Base-by-base conservation (phyloP, 1,284 basidiomycete genomes). In the Boletellus deceptivus region DNA sequence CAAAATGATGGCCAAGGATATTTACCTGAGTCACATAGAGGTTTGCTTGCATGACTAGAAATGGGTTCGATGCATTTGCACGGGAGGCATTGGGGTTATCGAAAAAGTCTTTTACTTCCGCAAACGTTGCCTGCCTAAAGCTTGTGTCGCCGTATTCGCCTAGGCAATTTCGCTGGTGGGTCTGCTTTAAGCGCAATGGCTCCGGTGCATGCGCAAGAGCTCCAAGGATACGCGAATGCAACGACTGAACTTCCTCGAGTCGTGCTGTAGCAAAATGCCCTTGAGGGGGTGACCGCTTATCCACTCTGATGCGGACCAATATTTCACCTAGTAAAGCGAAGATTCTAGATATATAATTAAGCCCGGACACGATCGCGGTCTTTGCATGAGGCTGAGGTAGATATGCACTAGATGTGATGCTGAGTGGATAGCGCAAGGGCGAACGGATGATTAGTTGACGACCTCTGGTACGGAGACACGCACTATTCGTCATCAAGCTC, bases 1-100 rank as follows among this genome's bases (percentile, higher is more conserved):
- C 4, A 41, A 29, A 17, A 17, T 18, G 6, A 38, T 9, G 11
- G 5, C 13, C 11, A 41, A n/a, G 48, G 41, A 31, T 37, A 58
- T 75, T 49, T 58, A 86, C 88, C 78, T 92, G 90, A 14, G 91
- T 93, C 55, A 93, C 91, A 62, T 89, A 93, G 38, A 93, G 73
- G 62, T 93, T 93, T 31, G 87, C 87, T 67, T 93, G 91, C 79
- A 91, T 89, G 43, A 93, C 91, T 39, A 92, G 75, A 75, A 89
- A 93, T 14, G 88, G 86, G 66, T 94, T 92, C 50, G 89, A 77
- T 1, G 89, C 90, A 59, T 89, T 88, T 48, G 82, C 86, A 24
- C 88, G 79, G 11, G 83, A 89, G 4, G 90, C 89, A 56, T 90
- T 89, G 16, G 91, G 90, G 63, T 93, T 90, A 58, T 91, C 86